A percentile compares a stretch with the other conserved stretches of the same genome.
These are phyloP conservation scores for Zasmidium cellare DNA, from an alignment of 2,329 filamentous ascomycete species.

Conservation along the genomic window DNA sequence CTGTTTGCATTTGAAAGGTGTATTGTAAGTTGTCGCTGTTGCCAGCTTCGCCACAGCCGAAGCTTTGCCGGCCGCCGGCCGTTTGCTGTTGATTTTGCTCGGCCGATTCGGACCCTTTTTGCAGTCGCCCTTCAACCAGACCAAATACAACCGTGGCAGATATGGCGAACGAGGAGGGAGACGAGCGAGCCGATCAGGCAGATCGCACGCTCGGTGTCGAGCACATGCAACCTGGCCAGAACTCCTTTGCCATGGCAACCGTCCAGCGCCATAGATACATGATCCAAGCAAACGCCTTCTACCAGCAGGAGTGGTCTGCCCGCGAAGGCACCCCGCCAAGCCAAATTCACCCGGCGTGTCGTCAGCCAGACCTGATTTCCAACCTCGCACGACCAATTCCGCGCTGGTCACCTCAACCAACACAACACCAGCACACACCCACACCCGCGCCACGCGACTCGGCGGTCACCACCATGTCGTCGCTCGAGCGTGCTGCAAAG, in stretches of 20 bases:
- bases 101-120: background rate
- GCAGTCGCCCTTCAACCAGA: background rate
- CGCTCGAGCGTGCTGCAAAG: conserved; percentile 25
- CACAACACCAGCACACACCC: no score
- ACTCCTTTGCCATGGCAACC: conserved; percentile 31
- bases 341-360: conserved; percentile 28
- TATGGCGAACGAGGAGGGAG: background rate
- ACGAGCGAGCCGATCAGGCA: background rate
- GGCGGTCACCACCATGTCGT: conserved; percentile 29
- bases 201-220: background rate
- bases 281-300: conserved; percentile 36
- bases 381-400: background rate
- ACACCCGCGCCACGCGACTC: conserved; percentile 15
- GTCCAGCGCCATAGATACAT: conserved; percentile 24
- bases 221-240: conserved; percentile 23
- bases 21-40: background rate
- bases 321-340: background rate
- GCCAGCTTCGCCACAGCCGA: background rate
- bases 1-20: background rate
- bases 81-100: background rate
- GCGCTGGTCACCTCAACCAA: background rate
- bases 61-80: background rate
- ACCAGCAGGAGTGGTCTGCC: conserved; percentile 23
- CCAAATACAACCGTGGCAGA: background rate
- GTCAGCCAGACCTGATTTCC: conserved; percentile 2